phyloP scores from a whole-genome alignment of 495 filamentous ascomycete species.

The Daldinia concentrica region DNA sequence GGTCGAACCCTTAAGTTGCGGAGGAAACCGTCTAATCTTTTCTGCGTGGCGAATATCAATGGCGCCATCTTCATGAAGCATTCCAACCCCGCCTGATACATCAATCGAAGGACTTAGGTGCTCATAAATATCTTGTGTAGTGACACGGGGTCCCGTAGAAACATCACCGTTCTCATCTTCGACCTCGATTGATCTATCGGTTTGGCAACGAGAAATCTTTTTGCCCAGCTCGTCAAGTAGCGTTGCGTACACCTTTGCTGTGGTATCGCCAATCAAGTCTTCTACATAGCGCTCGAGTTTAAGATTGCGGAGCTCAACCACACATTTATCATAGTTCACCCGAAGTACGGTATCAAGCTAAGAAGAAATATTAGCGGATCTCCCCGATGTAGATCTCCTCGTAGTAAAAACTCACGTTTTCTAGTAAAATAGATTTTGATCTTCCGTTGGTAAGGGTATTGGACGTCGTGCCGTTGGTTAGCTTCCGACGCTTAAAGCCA shows the following conservation, averaged over 20 bases:
- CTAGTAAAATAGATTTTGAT: constrained; percentile 50
- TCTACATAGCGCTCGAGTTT: constrained; percentile 71
- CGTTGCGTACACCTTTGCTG: constrained; percentile 76
- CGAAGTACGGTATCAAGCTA: constrained; percentile 71
- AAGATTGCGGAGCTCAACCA: constrained; percentile 80
- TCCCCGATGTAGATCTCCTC: not conserved
- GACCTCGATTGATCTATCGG: constrained; percentile 61
- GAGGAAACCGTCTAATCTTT: constrained; percentile 49
- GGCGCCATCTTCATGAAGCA: constrained; percentile 48
- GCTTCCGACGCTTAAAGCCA: constrained; percentile 57
- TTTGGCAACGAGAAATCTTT: constrained; percentile 70
- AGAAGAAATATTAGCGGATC: constrained; percentile 39
- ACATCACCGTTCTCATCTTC: constrained; percentile 62
- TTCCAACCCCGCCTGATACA: constrained; percentile 54
- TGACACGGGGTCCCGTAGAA: constrained; percentile 47
- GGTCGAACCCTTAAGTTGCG: constrained; percentile 42
- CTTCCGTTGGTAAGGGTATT: constrained; percentile 48
- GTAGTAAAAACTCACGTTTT: constrained; percentile 38
- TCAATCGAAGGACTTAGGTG: constrained; percentile 57
- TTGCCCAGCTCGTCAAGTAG: constrained; percentile 76
- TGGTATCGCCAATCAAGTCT: constrained; percentile 68
- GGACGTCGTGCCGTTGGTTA: constrained; percentile 50
- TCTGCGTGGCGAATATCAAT: constrained; percentile 55
- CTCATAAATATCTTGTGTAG: constrained; percentile 59
- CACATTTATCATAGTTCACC: constrained; percentile 85